These are phyloP conservation scores for Apiospora aurea DNA, from an alignment of 2,329 filamentous ascomycete species.

Conservation along the genomic window DNA sequence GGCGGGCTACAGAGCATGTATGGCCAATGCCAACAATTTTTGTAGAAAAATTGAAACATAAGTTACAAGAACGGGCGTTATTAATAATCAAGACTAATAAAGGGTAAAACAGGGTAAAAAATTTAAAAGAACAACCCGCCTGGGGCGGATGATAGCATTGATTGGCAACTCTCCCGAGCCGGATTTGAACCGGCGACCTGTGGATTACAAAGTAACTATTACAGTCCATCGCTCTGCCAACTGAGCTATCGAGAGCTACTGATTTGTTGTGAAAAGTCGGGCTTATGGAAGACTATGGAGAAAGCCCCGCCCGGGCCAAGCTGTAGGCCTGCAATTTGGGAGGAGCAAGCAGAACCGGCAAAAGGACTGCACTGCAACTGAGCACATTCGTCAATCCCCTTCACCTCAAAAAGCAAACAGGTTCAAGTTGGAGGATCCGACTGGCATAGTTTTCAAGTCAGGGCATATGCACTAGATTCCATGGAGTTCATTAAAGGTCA, in stretches of 20 bases:
- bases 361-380: too few relatives aligned
- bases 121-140: not conserved
- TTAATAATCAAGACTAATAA: too few relatives aligned
- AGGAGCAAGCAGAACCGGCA: too few relatives aligned
- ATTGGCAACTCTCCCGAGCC: slow-evolving; percentile 16
- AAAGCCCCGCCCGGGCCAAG: too few relatives aligned
- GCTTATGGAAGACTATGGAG: not conserved
- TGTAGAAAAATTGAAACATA: too few relatives aligned
- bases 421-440: not conserved
- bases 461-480: too few relatives aligned
- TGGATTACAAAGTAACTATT: slow-evolving; percentile 20
- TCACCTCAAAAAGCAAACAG: too few relatives aligned
- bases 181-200: slow-evolving; percentile 25
- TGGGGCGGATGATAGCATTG: slow-evolving; percentile 4
- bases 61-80: too few relatives aligned
- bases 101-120: too few relatives aligned
- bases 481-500: not conserved
- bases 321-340: too few relatives aligned
- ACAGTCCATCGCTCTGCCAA: slow-evolving; percentile 26
- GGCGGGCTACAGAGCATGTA: not conserved
- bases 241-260: slow-evolving; percentile 24
- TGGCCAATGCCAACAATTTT: too few relatives aligned
- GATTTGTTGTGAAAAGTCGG: not conserved
- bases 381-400: too few relatives aligned
- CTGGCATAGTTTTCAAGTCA: not conserved